These are phyloP conservation scores for Cercospora brassicicola DNA, from an alignment of 2,329 filamentous ascomycete genomes.

Conservation along the genomic window DNA sequence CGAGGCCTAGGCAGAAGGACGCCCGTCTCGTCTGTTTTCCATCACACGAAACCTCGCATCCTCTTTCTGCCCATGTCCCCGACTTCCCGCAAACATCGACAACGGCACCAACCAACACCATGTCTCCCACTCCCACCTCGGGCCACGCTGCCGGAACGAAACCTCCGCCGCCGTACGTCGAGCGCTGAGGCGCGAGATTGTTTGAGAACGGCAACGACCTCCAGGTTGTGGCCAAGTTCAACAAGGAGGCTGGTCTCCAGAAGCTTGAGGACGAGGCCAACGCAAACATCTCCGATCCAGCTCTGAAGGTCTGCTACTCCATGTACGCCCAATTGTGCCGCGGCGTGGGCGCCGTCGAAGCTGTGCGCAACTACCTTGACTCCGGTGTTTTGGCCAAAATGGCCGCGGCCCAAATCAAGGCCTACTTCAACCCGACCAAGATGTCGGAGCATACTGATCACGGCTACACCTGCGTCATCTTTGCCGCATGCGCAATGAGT, in stretches of 20 bases:
- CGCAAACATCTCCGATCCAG: neutral
- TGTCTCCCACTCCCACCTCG: neutral
- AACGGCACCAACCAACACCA: neutral
- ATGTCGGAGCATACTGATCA: conserved; percentile 6
- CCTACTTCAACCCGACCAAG: conserved; percentile 17
- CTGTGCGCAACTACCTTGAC: conserved; percentile 18
- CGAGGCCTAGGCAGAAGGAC: neutral
- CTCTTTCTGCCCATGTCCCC: neutral
- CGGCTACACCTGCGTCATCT: conserved; percentile 1
- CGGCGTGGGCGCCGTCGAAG: neutral
- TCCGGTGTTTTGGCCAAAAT: conserved; percentile 16
- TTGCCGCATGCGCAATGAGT: neutral
- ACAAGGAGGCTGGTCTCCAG: neutral
- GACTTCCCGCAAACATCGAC: neutral
- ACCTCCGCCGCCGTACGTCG: neutral
- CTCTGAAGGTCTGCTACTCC: neutral
- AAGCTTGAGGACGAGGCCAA: neutral
- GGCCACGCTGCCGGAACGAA: neutral
- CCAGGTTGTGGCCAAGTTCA: neutral
- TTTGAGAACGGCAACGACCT: neutral
- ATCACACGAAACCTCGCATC: neutral
- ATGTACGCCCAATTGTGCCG: neutral
- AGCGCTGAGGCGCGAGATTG: neutral
- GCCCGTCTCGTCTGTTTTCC: neutral
- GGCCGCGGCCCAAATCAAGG: conserved; percentile 14